Evolutionary conservation across 2,329 filamentous ascomycete species (phyloP).

Genomic region (Aspergillus carbonarius): DNA sequence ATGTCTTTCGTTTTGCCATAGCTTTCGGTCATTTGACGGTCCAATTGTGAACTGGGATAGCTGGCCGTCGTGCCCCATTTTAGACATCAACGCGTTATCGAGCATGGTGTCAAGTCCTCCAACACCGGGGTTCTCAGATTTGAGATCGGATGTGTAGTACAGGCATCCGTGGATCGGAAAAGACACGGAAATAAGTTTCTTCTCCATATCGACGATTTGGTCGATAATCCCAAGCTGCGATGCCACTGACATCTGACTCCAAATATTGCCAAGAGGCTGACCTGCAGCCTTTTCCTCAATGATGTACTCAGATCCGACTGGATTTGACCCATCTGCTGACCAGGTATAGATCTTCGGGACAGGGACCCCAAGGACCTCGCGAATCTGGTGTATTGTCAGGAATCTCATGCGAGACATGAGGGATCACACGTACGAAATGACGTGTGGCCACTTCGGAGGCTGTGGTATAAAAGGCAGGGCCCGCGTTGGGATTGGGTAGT

Average conservation of each 20-base stretch:
- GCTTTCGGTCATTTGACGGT: slow-evolving; percentile 12
- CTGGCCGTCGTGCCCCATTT: not conserved
- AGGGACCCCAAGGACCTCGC: slow-evolving; percentile 27
- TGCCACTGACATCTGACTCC: slow-evolving; percentile 22
- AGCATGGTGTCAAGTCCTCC: not conserved
- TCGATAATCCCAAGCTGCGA: slow-evolving; percentile 14
- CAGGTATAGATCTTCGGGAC: slow-evolving; percentile 38
- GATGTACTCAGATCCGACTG: slow-evolving; percentile 42
- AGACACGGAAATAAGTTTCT: slow-evolving; percentile 17
- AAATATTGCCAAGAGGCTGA: slow-evolving; percentile 29
- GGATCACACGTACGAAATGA: slow-evolving; percentile 18
- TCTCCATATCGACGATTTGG: slow-evolving; percentile 24
- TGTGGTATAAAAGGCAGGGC: slow-evolving; percentile 19
- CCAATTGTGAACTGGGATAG: slow-evolving; percentile 11
- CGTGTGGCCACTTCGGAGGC: slow-evolving; percentile 29
- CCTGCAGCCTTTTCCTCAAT: slow-evolving; percentile 40
- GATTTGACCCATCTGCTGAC: slow-evolving; percentile 34
- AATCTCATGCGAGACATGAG: not conserved
- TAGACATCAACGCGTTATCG: not conserved
- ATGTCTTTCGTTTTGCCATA: slow-evolving; percentile 9
- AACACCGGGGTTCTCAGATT: not conserved
- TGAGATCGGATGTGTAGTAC: slow-evolving; percentile 20
- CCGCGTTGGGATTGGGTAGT: slow-evolving; percentile 14
- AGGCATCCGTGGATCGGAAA: slow-evolving; percentile 24
- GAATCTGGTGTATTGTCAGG: slow-evolving; percentile 8